These are phyloP conservation scores for Rhododendron ovatum DNA, from an alignment of 148 eudicot genomes.

Conservation along the genomic window DNA sequence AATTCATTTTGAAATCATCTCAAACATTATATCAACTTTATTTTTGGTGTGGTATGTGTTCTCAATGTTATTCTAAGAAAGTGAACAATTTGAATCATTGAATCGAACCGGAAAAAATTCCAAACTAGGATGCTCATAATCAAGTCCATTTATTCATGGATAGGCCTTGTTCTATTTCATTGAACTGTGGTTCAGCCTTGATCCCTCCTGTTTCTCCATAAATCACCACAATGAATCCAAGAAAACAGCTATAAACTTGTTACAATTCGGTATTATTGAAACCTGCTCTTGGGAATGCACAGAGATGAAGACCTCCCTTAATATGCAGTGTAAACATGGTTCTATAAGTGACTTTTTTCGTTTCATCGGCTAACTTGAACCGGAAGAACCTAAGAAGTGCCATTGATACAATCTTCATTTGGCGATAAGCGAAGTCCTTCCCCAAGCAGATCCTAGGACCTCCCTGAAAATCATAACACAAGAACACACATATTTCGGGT, in stretches of 20 bases:
- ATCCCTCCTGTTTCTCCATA: background rate
- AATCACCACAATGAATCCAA: background rate
- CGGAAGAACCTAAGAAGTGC: conserved; percentile 47
- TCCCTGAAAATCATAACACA: conserved; percentile 37
- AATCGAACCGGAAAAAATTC: no score
- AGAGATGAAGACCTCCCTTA: conserved; percentile 58
- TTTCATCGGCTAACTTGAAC: conserved; percentile 49
- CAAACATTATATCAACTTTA: no score
- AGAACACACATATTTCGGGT: background rate
- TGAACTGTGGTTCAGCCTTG: background rate
- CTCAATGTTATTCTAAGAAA: no score
- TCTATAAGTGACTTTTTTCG: conserved; percentile 43
- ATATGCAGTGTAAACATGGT: conserved; percentile 75
- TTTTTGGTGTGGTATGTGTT: no score
- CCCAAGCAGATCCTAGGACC: conserved; percentile 80
- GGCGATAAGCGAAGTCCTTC: conserved; percentile 80
- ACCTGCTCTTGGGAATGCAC: conserved; percentile 44
- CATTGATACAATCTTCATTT: conserved; percentile 69
- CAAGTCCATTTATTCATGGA: no score
- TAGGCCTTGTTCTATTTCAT: background rate
- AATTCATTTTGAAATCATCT: no score
- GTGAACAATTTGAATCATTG: no score
- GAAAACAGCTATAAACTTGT: background rate
- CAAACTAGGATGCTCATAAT: no score
- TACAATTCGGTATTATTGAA: background rate